Base-by-base conservation (phyloP, 768 basidiomycete genomes). In the Mycena vulgaris region DNA sequence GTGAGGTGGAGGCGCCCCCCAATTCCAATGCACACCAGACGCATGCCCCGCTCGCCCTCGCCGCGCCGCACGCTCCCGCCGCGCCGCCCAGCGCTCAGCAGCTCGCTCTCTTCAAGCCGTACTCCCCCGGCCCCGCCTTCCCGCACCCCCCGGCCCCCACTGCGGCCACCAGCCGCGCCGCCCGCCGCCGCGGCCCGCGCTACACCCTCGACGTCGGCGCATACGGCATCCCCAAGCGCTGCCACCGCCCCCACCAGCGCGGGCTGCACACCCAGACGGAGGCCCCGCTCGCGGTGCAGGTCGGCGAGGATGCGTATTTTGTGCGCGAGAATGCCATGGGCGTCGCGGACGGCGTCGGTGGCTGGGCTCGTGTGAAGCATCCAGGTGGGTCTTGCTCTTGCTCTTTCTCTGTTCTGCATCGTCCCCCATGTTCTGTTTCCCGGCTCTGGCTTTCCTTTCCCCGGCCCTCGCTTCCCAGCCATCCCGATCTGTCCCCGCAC, bases 261-360 rank as follows among this genome's bases (percentile, higher is more conserved):
- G 23, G 70, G 70, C 48, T 76, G 49, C 69, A 74, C 70, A 62
- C 77, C 64, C 55, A 56, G 55, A 67, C 72, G 39, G 75, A 74
- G 62, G 78, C 68, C 73, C 82, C 66, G 28, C 85, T 92, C 16
- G 87, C 93, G 0, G 90, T 93, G 0, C 93, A 95, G 76, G 91
- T 98, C 14, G 96, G 96, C 45, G 96, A 98, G 79, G 96, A 98
- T 76, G 94, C 96, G 6, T 97, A 96, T 76, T 95, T 95, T 70
- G 81, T 95, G 8, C 83, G 89, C 7, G 88, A 91, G 66, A 93
- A 96, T 76, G 94, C 95, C 8, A 92, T 99, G 85, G 97, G 97
- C 21, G 92, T 99, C 11, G 95, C 96, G 5, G 97, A 98, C 77
- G 97, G 97, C 33, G 97, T 98, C 0, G 97, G 97, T 0, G 96